Evolutionary conservation across 257 asterid genomes (phyloP).

Genomic region (Primulina tabacum): DNA sequence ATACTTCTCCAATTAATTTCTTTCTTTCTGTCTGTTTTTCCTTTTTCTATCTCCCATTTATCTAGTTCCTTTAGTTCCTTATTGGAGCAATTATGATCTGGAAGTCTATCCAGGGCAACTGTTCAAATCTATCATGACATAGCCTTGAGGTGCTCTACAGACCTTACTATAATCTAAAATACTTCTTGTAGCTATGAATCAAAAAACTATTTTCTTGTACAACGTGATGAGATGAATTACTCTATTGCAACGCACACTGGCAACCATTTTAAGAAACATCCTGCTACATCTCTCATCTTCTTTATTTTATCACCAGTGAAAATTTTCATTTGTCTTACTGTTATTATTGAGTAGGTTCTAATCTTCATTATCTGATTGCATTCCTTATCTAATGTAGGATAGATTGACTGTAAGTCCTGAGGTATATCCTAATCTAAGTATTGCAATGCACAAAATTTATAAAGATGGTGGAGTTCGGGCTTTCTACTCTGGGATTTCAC

Average conservation of each 20-base stretch:
- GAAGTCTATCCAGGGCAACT: too few relatives aligned
- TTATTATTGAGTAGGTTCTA: too few relatives aligned
- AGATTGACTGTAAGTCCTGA: conserved; percentile 85
- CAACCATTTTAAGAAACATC: not conserved
- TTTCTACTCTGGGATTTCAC: conserved; percentile 69
- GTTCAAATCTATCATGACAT: too few relatives aligned
- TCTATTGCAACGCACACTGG: not conserved
- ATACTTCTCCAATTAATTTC: too few relatives aligned
- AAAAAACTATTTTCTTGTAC: not conserved
- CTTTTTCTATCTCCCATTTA: not conserved
- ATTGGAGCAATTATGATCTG: not conserved
- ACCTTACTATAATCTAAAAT: not conserved
- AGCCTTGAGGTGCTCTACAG: not conserved
- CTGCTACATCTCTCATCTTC: not conserved
- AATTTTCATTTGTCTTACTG: not conserved
- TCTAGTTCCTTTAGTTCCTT: conserved; percentile 7
- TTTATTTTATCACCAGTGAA: not conserved
- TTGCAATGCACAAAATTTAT: conserved; percentile 67
- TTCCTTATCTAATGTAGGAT: conserved; percentile 53
- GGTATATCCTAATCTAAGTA: conserved; percentile 63
- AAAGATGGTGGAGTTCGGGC: conserved; percentile 70
- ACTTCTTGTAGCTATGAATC: not conserved
- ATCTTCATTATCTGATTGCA: not conserved
- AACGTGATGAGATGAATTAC: not conserved
- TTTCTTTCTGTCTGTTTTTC: not conserved